Percentiles rank a stretch among this genome's conserved stretches.
Evolutionary conservation across 1,284 basidiomycete genomes (phyloP).

Genomic region (Porodaedalea pini): DNA sequence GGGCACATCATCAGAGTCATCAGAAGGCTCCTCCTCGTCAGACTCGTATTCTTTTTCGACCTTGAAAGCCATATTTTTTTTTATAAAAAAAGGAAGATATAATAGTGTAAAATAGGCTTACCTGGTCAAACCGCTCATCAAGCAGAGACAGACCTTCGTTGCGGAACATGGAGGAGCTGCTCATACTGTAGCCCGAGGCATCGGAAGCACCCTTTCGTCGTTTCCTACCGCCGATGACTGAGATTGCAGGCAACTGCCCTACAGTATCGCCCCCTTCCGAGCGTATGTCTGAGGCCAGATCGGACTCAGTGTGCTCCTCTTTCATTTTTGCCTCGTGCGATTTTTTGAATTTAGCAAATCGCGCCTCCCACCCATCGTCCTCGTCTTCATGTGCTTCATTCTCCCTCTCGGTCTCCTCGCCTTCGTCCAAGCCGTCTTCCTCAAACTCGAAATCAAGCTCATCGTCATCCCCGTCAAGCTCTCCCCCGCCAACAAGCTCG

Average conservation of each 20-base stretch:
- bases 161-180: slow-evolving; percentile 92
- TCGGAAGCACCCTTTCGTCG: slow-evolving; percentile 75
- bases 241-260: slow-evolving; percentile 61
- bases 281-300: slow-evolving; percentile 43
- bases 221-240: slow-evolving; percentile 76
- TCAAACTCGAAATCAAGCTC: slow-evolving; percentile 64
- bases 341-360: slow-evolving; percentile 74
- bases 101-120: slow-evolving; percentile 35
- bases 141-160: slow-evolving; percentile 86
- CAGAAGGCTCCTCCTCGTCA: slow-evolving; percentile 53
- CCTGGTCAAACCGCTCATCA: slow-evolving; percentile 93
- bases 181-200: slow-evolving; percentile 94
- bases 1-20: slow-evolving; percentile 62
- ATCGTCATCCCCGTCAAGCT: slow-evolving; percentile 48
- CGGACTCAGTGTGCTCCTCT: slow-evolving; percentile 35
- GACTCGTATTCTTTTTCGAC: slow-evolving; percentile 78
- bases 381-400: slow-evolving; percentile 22
- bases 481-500: slow-evolving; percentile 73
- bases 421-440: slow-evolving; percentile 52
- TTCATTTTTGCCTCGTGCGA: slow-evolving; percentile 37
- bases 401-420: slow-evolving; percentile 28
- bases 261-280: slow-evolving; percentile 85
- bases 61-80: slow-evolving; percentile 38
- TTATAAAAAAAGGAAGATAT: slow-evolving; percentile 11
- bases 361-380: slow-evolving; percentile 60